Base-by-base conservation (phyloP, 2,329 filamentous ascomycete genomes). In the Didymosphaeria variabile region DNA sequence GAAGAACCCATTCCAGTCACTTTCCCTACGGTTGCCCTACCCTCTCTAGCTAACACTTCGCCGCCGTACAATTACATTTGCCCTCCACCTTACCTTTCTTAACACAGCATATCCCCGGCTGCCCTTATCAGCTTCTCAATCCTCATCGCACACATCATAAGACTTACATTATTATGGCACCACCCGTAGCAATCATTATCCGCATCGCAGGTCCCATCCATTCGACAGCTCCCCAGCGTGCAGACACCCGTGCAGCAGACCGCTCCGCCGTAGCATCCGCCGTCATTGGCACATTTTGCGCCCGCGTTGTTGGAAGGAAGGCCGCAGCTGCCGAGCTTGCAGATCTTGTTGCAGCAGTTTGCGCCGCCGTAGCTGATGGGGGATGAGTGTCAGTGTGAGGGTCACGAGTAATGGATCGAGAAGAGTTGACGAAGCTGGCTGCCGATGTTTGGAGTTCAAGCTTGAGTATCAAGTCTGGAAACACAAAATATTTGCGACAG, bases 151-250 rank as follows among this genome's bases (percentile, higher is more conserved):
- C 9, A 13, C 23, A n/a, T n/a, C n/a, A 2, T 9, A 40, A 2
- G 5, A 42, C 50, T 53, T 17, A 53, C 50, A 23, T 47, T 59
- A 32, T 59, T 59, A 17, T 59, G 57, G n/a, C 57, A 59, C 57
- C 57, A 59, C n/a, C 57, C 57, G 31, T 59, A 59, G 42, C 57
- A 59, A 21, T 59, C 57, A 31, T 59, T 49, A 15, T 59, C 57
- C 13, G 38, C 57, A 55, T 59, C 57, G 51, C 57, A 59, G 10
- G n/a, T 49, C 42, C 57, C 57, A 49, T 59, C 50, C 57, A 59
- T 59, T 7, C 50, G 42, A n/a, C 57, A 59, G 31, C 57, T 59
- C 19, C 57, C 57, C 26, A 59, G 40, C 32, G 21, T 49, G 17
- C 52, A 55, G 3, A 55, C 17, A 2, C 29, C 29, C 21, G 19